Conservation (phyloP, 2,329 filamentous ascomycete species). For the Pseudonectria foliicola region DNA sequence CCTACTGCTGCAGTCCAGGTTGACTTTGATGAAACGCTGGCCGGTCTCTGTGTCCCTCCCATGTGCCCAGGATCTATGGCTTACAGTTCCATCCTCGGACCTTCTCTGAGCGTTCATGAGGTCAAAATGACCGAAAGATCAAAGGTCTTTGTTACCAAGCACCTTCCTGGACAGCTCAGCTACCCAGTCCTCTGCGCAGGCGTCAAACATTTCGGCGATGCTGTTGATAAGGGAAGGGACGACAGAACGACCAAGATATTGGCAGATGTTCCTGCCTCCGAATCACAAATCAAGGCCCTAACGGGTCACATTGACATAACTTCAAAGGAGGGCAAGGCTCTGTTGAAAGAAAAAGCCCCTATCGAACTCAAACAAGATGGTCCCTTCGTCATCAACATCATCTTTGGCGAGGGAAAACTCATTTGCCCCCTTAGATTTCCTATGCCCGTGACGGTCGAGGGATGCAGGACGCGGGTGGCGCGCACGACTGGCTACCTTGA, state of each 20-base stretch:
- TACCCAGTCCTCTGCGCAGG: slow-evolving; percentile 21
- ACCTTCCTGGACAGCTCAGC: slow-evolving; percentile 27
- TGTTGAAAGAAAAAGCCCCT: slow-evolving; percentile 31
- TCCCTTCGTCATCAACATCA: slow-evolving; percentile 35
- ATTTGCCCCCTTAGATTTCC: slow-evolving; percentile 33
- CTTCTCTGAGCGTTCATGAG: slow-evolving; percentile 25
- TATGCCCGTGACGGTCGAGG: slow-evolving; percentile 29
- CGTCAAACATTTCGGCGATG: slow-evolving; percentile 14
- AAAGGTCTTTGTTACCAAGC: slow-evolving; percentile 30
- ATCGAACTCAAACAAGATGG: slow-evolving; percentile 31
- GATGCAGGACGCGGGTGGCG: slow-evolving; percentile 33
- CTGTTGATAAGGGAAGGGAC: slow-evolving; percentile 9
- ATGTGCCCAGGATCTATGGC: slow-evolving; percentile 16
- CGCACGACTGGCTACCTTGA: slow-evolving; percentile 39
- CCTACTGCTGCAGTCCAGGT: slow-evolving; percentile 28
- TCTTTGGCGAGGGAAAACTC: slow-evolving; percentile 27
- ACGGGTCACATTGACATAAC: slow-evolving; percentile 33
- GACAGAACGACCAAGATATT: slow-evolving; percentile 20
- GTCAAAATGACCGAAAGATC: slow-evolving; percentile 22
- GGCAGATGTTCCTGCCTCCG: slow-evolving; percentile 23
- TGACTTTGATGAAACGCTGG: slow-evolving; percentile 22
- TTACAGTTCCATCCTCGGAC: slow-evolving; percentile 20
- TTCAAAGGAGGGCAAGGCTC: slow-evolving; percentile 25
- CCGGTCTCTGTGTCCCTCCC: slow-evolving; percentile 27
- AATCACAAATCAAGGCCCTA: slow-evolving; percentile 26